Percentiles rank a stretch among this genome's conserved stretches.
Conservation (phyloP, 2,329 filamentous ascomycete genomes). For the Fusarium coicis region DNA sequence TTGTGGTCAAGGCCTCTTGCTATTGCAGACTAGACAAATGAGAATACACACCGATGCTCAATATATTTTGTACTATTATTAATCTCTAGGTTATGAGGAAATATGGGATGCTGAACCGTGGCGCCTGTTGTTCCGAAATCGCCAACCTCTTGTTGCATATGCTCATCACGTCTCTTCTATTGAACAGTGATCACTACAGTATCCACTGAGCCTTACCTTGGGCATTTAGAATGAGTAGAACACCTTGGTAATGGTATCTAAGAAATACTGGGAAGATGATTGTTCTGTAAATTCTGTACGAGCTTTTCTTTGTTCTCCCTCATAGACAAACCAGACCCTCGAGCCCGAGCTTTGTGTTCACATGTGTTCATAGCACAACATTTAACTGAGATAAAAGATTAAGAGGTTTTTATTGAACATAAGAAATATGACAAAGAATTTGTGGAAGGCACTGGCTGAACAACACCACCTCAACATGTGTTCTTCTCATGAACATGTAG, state of each 20-base stretch:
- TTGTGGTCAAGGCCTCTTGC: conserved; percentile 12
- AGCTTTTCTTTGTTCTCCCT: background rate
- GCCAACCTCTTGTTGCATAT: accelerated
- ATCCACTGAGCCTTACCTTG: accelerated
- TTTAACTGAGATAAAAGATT: accelerated
- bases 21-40: conserved; percentile 12
- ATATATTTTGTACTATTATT: accelerated
- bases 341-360: accelerated
- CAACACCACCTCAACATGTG: accelerated
- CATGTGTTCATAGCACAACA: accelerated
- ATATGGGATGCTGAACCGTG: background rate
- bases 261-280: accelerated
- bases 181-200: accelerated
- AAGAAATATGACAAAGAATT: background rate
- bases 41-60: accelerated
- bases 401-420: accelerated
- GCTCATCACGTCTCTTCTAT: no score
- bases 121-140: background rate
- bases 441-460: accelerated
- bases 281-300: background rate
- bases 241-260: accelerated
- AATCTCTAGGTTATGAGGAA: accelerated
- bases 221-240: accelerated
- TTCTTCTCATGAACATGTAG: background rate
- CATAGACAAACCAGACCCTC: background rate